These are phyloP conservation scores for Amanita fuliginea DNA, from an alignment of 768 basidiomycete genomes.

Conservation along the genomic window DNA sequence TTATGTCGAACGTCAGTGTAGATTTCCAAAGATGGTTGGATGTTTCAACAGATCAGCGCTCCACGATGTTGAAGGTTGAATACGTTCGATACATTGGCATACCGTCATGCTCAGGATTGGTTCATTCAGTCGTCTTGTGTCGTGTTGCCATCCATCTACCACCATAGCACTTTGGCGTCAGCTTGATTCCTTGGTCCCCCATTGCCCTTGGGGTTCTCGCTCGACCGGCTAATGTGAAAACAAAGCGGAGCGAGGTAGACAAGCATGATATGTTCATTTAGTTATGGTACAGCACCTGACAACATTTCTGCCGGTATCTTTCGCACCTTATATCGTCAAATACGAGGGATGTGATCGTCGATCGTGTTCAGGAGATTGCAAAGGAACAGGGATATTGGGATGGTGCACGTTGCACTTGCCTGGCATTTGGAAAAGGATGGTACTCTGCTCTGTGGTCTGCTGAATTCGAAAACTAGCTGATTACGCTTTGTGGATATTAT, in stretches of 20 bases:
- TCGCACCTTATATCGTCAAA: too few species aligned
- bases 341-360: neutral
- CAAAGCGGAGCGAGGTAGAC: neutral
- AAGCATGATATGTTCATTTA: neutral
- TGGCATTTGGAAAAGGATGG: constrained; percentile 38
- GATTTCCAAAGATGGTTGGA: too few species aligned
- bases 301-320: neutral
- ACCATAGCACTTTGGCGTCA: constrained; percentile 33
- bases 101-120: constrained; percentile 15
- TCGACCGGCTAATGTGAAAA: constrained; percentile 26
- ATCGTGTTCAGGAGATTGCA: constrained; percentile 43
- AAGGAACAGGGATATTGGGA: constrained; percentile 35
- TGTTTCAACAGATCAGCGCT: constrained; percentile 12
- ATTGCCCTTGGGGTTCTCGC: constrained; percentile 43
- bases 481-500: constrained; percentile 29
- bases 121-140: too few species aligned
- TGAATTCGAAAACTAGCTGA: neutral
- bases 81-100: constrained; percentile 33
- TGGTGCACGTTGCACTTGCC: constrained; percentile 47
- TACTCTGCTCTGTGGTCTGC: constrained; percentile 5
- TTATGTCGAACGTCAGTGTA: constrained; percentile 11
- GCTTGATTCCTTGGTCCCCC: constrained; percentile 50
- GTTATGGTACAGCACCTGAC: neutral
- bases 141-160: too few species aligned
- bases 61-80: constrained; percentile 35